Evolutionary conservation across 1,284 basidiomycete species (phyloP), one percentile per base, ranked within the genome.

Genomic region (Cryptococcus maquisensis): DNA sequence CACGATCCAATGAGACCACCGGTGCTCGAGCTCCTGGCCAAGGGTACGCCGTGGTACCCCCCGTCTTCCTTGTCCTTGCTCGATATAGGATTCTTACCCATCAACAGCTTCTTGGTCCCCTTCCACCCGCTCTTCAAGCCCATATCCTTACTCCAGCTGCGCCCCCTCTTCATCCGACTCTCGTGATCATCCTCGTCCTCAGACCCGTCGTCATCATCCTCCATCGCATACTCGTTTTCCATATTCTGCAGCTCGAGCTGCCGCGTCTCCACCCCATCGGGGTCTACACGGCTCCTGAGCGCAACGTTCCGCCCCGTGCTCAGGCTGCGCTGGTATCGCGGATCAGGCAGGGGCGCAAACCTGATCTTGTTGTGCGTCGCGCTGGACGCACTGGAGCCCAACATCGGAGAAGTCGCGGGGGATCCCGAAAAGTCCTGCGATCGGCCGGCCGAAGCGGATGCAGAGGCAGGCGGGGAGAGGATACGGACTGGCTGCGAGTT

Each of bases 271-370:
- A 53, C 52, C 32, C 57, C 64, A 40, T 66, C 51, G 7, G 50
- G 58, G 9, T 50, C 59, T 1, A 60, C 47, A 12, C 26, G 24
- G 13, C 59, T 40, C 10, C 51, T 57, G 52, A 57, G 57, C 4
- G 57, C 68, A 26, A 73, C 57, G 38, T 74, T 73, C 42, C 63
- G 54, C 9, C 73, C 74, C 8, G 71, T 74, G 13, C 70, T 73
- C 4, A 74, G 60, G 13, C 71, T 73, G 9, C 75, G 61, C 7
- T 70, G 71, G 24, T 71, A 53, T 41, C 62, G 53, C 1, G 75
- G 73, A 56, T 74, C 72, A 18, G 75, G 75, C 3, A 77, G 63
- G 1, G 75, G 75, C 1, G 75, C 75, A 42, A 77, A 77, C 16
- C 75, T 63, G 55, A 77, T 77, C 45, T 64, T 65, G 39, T 52